These are phyloP conservation scores for Pythium brachiatum DNA, from an alignment of 352 stramenopile genomes.

Conservation along the genomic window DNA sequence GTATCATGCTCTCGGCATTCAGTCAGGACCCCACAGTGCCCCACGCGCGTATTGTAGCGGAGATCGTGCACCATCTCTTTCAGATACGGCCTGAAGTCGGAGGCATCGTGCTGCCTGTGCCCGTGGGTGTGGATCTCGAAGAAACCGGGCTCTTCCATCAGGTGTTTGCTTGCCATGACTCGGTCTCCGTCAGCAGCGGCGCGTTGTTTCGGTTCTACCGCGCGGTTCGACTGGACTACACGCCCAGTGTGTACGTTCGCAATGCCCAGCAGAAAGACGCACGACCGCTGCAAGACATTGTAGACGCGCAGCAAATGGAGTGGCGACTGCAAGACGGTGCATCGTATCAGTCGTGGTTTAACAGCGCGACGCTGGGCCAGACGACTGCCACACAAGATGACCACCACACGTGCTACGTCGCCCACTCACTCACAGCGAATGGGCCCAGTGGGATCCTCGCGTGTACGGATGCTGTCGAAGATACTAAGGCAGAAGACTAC, in stretches of 20 bases:
- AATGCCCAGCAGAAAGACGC: slow-evolving; percentile 20
- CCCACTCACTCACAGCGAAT: slow-evolving; percentile 34
- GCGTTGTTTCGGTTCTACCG: slow-evolving; percentile 64
- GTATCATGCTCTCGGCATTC: slow-evolving; percentile 53
- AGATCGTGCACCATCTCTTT: slow-evolving; percentile 49
- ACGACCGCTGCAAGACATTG: slow-evolving; percentile 30
- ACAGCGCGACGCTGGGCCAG: slow-evolving; percentile 24
- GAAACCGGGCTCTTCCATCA: slow-evolving; percentile 62
- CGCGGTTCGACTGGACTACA: slow-evolving; percentile 47
- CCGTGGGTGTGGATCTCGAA: slow-evolving; percentile 49
- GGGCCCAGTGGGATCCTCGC: slow-evolving; percentile 40
- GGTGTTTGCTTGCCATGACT: slow-evolving; percentile 52
- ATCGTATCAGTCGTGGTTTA: slow-evolving; percentile 45
- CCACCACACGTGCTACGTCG: slow-evolving; percentile 56
- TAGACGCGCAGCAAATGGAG: slow-evolving; percentile 35
- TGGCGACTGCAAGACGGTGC: slow-evolving; percentile 33
- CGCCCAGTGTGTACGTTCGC: slow-evolving; percentile 36
- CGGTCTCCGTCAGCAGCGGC: slow-evolving; percentile 37
- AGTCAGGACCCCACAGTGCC: slow-evolving; percentile 29
- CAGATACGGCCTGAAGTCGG: slow-evolving; percentile 33
- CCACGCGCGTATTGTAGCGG: slow-evolving; percentile 27
- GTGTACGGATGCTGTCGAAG: slow-evolving; percentile 46
- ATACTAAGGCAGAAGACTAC: slow-evolving; percentile 45
- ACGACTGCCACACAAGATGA: slow-evolving; percentile 43
- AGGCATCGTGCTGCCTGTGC: slow-evolving; percentile 49